These are phyloP conservation scores for Dendrocalamus latiflorus DNA, from an alignment of 202 grass and related monocot species.

Conservation along the genomic window DNA sequence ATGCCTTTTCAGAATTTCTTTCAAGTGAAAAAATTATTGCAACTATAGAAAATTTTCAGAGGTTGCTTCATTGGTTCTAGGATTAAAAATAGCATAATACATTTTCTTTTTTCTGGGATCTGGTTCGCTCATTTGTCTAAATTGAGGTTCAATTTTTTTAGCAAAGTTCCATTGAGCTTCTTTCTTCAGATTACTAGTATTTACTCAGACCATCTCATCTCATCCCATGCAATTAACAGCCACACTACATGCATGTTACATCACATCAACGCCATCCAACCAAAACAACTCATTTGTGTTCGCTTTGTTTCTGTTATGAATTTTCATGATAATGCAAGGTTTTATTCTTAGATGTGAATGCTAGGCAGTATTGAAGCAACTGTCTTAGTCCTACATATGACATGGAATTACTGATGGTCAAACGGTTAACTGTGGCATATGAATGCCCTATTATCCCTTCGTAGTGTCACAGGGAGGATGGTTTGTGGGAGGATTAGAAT, in stretches of 20 bases:
- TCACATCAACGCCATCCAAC: background rate
- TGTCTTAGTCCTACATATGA: background rate
- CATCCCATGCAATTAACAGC: background rate
- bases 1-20: background rate
- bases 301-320: background rate
- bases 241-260: background rate
- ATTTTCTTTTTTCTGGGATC: background rate
- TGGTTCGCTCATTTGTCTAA: background rate
- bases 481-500: too few species aligned
- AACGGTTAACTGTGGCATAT: background rate
- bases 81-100: background rate
- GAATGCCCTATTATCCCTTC: background rate
- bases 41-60: background rate
- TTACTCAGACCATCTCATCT: background rate
- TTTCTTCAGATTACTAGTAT: background rate
- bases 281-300: background rate
- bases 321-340: background rate
- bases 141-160: background rate
- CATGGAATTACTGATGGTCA: background rate
- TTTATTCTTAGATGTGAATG: background rate
- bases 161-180: background rate
- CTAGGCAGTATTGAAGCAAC: background rate
- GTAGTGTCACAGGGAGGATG: too few species aligned
- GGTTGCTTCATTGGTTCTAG: background rate
- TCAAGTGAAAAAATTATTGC: background rate